phyloP scores from a whole-genome alignment of 2,329 filamentous ascomycete genomes.

The Phyllosticta capitalensis region DNA sequence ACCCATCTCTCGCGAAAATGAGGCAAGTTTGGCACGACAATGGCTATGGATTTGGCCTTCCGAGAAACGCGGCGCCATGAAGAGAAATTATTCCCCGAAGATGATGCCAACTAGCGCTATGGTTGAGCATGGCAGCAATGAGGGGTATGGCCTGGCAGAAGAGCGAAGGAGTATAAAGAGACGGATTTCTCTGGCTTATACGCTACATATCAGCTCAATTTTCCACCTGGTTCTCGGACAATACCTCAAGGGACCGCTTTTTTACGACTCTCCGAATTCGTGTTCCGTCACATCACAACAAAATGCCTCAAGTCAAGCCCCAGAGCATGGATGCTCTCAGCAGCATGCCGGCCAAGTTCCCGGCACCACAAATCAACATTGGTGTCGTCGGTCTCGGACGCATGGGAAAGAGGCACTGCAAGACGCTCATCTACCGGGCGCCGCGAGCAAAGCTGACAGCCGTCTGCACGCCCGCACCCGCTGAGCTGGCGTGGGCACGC shows the following conservation, averaged over 20 bases:
- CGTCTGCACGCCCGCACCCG: conserved; percentile 38
- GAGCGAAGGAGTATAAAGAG: background rate
- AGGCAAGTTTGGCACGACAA: background rate
- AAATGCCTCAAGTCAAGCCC: conserved; percentile 1
- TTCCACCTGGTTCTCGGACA: background rate
- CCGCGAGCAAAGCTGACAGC: conserved; percentile 41
- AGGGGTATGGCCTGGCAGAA: background rate
- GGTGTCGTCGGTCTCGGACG: conserved; percentile 40
- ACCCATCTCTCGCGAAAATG: background rate
- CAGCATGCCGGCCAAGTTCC: conserved; percentile 8
- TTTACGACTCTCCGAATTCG: background rate
- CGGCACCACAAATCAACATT: conserved; percentile 25
- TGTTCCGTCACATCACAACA: background rate
- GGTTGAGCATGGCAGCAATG: background rate
- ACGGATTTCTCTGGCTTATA: background rate
- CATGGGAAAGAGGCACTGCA: conserved; percentile 42
- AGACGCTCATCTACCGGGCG: conserved; percentile 35
- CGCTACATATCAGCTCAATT: background rate
- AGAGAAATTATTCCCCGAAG: conserved; percentile 1
- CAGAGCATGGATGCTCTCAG: conserved; percentile 9
- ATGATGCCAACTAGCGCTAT: background rate
- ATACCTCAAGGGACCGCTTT: background rate
- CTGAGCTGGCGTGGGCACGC: conserved; percentile 38
- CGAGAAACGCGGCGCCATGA: background rate
- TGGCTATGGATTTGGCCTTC: background rate